A percentile compares a stretch with the other conserved stretches of the same genome.
phyloP scores from a whole-genome alignment of 331 rosid species.

The Arachis monticola region DNA sequence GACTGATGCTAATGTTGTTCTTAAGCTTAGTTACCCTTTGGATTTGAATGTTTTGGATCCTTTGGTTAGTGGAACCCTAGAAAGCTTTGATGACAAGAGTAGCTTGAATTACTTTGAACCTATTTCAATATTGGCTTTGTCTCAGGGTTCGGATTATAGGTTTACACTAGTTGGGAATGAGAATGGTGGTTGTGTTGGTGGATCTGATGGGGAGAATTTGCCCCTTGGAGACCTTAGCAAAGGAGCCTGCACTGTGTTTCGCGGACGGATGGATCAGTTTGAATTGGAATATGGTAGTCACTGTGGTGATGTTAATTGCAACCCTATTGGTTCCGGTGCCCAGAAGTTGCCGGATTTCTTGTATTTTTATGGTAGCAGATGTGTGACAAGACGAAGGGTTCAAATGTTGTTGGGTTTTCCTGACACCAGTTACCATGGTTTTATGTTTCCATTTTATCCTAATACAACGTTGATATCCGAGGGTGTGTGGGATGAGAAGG shows the following conservation, averaged over 20 bases:
- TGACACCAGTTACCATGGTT: slow-evolving; percentile 35
- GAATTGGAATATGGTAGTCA: slow-evolving; percentile 65
- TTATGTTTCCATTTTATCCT: slow-evolving; percentile 60
- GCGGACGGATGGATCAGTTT: slow-evolving; percentile 41
- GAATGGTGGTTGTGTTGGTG: slow-evolving; percentile 54
- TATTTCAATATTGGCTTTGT: slow-evolving; percentile 60
- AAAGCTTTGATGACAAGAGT: slow-evolving; percentile 54
- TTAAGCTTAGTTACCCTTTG: slow-evolving; percentile 68
- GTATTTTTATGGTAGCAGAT: slow-evolving; percentile 50
- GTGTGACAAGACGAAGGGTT: slow-evolving; percentile 56
- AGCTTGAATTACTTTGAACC: slow-evolving; percentile 50
- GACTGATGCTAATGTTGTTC: slow-evolving; percentile 47
- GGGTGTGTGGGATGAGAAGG: slow-evolving; percentile 79
- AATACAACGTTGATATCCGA: slow-evolving; percentile 62
- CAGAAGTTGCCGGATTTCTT: slow-evolving; percentile 50
- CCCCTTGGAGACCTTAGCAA: slow-evolving; percentile 28
- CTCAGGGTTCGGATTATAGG: slow-evolving; percentile 48
- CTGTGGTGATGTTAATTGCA: slow-evolving; percentile 58
- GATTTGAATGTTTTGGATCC: slow-evolving; percentile 45
- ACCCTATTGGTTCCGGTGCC: slow-evolving; percentile 56
- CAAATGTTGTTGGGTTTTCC: slow-evolving; percentile 70
- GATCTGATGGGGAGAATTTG: slow-evolving; percentile 39
- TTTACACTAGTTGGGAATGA: slow-evolving; percentile 51
- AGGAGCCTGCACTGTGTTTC: slow-evolving; percentile 54
- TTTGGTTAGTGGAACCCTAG: slow-evolving; percentile 72